A percentile compares a stretch with the other conserved stretches of the same genome.
Evolutionary conservation across 2,329 filamentous ascomycete species (phyloP).

Genomic region (Claviceps sp.): DNA sequence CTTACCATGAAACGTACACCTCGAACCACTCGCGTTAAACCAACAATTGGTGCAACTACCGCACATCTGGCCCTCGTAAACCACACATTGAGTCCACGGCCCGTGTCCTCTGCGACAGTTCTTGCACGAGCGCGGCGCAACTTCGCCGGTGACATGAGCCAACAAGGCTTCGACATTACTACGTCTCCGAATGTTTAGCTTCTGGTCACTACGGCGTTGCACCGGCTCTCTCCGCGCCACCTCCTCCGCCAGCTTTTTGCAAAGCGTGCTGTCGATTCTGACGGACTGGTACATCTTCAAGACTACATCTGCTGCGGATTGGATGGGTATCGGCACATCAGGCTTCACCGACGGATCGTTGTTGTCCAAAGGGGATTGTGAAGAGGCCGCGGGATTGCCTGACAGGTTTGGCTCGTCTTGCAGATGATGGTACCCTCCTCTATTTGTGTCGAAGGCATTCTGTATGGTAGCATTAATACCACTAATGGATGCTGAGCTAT

Average conservation of each 20-base stretch:
- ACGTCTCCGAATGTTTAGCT: conserved; percentile 40
- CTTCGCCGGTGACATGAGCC: conserved; percentile 40
- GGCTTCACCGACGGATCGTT: conserved; percentile 2
- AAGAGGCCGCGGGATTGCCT: background rate
- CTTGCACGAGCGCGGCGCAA: conserved; percentile 37
- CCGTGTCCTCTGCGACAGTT: conserved; percentile 48
- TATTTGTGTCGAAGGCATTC: background rate
- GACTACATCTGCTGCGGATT: conserved; percentile 34
- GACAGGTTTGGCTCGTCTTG: background rate
- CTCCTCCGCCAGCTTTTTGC: conserved; percentile 38
- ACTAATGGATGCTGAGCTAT: conserved; percentile 1
- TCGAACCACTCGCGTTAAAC: conserved; percentile 47
- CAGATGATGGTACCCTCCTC: background rate
- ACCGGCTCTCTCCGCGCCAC: conserved; percentile 34
- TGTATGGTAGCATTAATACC: background rate
- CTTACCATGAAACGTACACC: conserved; percentile 48
- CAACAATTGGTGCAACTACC: conserved; percentile 51
- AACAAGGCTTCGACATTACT: conserved; percentile 49
- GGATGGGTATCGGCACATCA: conserved; percentile 1
- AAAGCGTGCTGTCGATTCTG: conserved; percentile 38
- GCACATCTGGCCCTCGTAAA: conserved; percentile 47
- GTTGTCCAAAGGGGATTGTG: background rate
- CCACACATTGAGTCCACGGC: conserved; percentile 44
- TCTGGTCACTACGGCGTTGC: conserved; percentile 40
- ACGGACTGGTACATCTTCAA: conserved; percentile 29